Percentiles rank a stretch among this genome's conserved stretches.
Evolutionary conservation across 768 basidiomycete genomes (phyloP).

Genomic region (Boletales sp.): DNA sequence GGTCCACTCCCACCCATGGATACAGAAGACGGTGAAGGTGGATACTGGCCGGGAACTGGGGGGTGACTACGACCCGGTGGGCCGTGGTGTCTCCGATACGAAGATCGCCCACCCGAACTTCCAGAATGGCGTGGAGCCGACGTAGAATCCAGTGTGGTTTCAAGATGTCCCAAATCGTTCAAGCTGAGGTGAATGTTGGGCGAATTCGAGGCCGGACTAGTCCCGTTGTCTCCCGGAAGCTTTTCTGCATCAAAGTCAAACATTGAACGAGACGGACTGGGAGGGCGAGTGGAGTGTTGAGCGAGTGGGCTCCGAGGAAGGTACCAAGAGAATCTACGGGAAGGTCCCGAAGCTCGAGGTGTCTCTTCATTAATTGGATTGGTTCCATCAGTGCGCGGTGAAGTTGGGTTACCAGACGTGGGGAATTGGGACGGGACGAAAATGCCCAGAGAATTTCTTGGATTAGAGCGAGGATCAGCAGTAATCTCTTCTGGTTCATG

Average conservation of each 20-base stretch:
- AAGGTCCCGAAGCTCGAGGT: no score
- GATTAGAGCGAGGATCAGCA: no score
- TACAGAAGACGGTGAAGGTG: background rate
- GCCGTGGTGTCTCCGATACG: slow-evolving; percentile 21
- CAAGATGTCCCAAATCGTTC: background rate
- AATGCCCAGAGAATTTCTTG: no score
- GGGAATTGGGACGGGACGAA: no score
- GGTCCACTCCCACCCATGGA: background rate
- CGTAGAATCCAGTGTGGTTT: background rate
- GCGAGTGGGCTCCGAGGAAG: no score
- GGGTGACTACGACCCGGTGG: slow-evolving; percentile 8
- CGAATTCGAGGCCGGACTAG: background rate
- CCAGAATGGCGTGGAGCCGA: no score
- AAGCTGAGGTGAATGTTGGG: background rate
- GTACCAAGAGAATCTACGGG: no score
- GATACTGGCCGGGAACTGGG: background rate
- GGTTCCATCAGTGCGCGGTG: no score
- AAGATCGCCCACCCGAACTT: slow-evolving; percentile 17
- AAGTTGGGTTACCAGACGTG: no score
- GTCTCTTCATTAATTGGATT: no score
- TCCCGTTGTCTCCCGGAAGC: background rate
- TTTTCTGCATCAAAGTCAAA: background rate
- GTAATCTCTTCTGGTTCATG: no score
- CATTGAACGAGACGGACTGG: background rate
- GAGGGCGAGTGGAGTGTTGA: background rate